A percentile compares a stretch with the other conserved stretches of the same genome.
These are phyloP conservation scores for Crataegus laevigata DNA, from an alignment of 306 rosid species.

Conservation along the genomic window DNA sequence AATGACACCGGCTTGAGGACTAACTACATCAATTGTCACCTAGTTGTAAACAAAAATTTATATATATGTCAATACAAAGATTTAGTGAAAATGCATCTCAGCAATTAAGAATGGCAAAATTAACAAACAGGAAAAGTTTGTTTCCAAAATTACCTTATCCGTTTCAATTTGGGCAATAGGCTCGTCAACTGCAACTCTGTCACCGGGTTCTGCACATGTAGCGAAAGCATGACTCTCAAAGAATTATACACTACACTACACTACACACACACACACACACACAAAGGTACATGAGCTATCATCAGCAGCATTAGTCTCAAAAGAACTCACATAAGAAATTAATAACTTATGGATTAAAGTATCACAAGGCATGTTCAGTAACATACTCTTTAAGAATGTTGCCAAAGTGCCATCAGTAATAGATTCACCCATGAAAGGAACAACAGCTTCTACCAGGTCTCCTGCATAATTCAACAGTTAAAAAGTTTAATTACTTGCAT, in stretches of 20 bases:
- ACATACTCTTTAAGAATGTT: conserved; percentile 50
- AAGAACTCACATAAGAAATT: background rate
- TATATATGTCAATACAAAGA: background rate
- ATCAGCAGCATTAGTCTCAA: conserved; percentile 1
- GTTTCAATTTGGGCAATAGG: conserved; percentile 63
- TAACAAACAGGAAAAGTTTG: background rate
- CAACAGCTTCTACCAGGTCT: conserved; percentile 52
- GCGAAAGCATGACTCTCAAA: conserved; percentile 11
- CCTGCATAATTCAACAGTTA: conserved; percentile 22
- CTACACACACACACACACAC: background rate
- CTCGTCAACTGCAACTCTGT: conserved; percentile 47
- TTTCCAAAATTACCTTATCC: conserved; percentile 32
- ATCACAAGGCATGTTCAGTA: background rate
- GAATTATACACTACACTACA: conserved; percentile 1
- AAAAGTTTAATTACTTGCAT: background rate
- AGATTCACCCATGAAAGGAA: conserved; percentile 67
- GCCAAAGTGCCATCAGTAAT: conserved; percentile 56
- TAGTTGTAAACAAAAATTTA: conserved; percentile 12
- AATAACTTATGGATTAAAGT: background rate
- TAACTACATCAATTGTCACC: conserved; percentile 66
- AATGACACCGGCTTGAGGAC: conserved; percentile 52
- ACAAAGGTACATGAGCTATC: background rate
- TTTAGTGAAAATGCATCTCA: background rate
- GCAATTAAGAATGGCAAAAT: background rate
- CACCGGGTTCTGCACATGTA: conserved; percentile 47